These are phyloP conservation scores for Corylus avellana DNA, from an alignment of 306 rosid genomes.

Conservation along the genomic window DNA sequence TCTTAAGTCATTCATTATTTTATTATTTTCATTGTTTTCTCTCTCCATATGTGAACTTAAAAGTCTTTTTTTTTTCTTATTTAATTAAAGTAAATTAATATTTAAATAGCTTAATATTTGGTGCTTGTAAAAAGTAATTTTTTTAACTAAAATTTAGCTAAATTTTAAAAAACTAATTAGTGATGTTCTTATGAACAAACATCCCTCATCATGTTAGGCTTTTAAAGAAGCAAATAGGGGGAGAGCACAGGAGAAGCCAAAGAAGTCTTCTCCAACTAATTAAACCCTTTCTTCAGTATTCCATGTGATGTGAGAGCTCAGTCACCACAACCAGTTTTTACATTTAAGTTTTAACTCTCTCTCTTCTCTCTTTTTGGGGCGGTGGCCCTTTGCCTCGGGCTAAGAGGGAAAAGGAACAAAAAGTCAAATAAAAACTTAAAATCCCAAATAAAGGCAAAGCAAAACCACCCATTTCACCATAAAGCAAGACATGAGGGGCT, in stretches of 20 bases:
- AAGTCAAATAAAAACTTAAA: slow-evolving; percentile 25
- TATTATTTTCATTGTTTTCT: too few relatives aligned
- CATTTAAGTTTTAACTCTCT: not conserved
- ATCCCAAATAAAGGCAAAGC: slow-evolving; percentile 26
- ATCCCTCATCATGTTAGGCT: not conserved
- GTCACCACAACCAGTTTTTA: slow-evolving; percentile 27
- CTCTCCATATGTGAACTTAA: too few relatives aligned
- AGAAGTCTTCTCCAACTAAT: not conserved
- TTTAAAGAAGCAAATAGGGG: not conserved
- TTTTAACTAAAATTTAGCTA: too few relatives aligned
- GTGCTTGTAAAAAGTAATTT: too few relatives aligned
- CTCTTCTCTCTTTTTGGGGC: not conserved
- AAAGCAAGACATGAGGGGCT: slow-evolving; percentile 18
- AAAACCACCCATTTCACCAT: slow-evolving; percentile 16
- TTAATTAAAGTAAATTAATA: too few relatives aligned
- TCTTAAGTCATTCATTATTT: too few relatives aligned
- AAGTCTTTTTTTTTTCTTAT: too few relatives aligned
- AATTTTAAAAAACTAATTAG: too few relatives aligned
- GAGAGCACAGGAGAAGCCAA: not conserved
- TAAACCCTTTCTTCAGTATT: not conserved
- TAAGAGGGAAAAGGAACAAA: not conserved
- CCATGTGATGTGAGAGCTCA: slow-evolving; percentile 35
- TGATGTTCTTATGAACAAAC: too few relatives aligned
- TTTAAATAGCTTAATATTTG: too few relatives aligned
- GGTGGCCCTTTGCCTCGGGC: slow-evolving; percentile 13